Base-by-base conservation (phyloP, 805 yeast species). In the Teunomyces kruisii region DNA sequence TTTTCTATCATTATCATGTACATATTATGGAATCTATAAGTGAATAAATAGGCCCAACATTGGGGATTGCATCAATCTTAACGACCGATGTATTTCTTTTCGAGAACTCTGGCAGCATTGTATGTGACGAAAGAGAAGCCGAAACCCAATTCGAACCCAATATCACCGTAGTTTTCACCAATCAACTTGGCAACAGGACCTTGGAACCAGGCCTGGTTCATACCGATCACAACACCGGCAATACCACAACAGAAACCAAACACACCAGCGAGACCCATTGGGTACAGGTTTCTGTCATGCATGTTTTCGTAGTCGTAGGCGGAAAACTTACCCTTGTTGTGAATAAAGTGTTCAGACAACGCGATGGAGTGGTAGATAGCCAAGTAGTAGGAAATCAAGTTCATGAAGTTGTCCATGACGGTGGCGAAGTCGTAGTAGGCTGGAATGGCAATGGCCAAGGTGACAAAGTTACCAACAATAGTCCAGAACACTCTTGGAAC, bases 401-500 rank as follows among this genome's bases (percentile, higher is more conserved):
- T 83, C 97, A 91, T 89, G 70, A 91, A 91, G 70, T 88, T 81
- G 48, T 78, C 75, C 86, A 91, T 86, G 57, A 87, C 90, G 3
- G 64, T 56, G 46, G 75, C 79, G 65, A 91, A 89, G 50, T 76
- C 64, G 74, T 86, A 84, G 72, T 84, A 86, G 41, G 88, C 96
- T 40, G 96, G 96, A 54, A 90, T 90, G 58, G 96, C 81, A 59
- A 91, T 84, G 42, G 90, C 97, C 64, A 91, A 76, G 29, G 92
- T 81, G 39, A 81, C 78, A 51, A 78, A 81, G 67, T 88, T 86
- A 59, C 91, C 96, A 44, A 73, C 62, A 39, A 86, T 54, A 33
- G 96, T 84, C 96, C 96, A 90, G 40, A 83, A 54, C 42, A 85
- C 77, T 75, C 97, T 81, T 59, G 97, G 97, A 47, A 91, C 72